Conservation (phyloP, 345 rosid species). For the Sonneratia alba region DNA sequence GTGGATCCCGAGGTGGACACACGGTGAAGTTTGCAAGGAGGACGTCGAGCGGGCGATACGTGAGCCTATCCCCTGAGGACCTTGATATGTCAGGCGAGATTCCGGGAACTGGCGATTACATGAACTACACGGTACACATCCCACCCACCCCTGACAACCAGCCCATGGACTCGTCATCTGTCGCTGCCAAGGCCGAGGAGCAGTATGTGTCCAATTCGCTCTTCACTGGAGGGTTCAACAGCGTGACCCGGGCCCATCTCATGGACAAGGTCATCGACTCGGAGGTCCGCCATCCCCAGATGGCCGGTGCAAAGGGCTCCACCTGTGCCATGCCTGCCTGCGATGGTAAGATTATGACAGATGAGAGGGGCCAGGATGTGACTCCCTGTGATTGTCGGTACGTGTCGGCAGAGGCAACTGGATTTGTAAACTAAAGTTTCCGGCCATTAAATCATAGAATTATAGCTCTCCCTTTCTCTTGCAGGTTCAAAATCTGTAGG, state of each 20-base stretch:
- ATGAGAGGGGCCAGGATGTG: constrained; percentile 75
- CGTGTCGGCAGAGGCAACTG: background rate
- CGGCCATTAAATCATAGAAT: background rate
- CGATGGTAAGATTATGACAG: constrained; percentile 87
- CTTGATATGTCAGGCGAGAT: constrained; percentile 77
- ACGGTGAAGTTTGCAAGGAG: constrained; percentile 82
- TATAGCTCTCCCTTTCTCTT: background rate
- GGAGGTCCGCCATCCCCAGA: constrained; percentile 90
- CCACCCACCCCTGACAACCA: constrained; percentile 93
- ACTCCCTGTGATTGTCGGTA: constrained; percentile 91
- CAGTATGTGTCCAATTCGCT: constrained; percentile 86
- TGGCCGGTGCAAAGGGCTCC: constrained; percentile 85
- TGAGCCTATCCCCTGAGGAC: constrained; percentile 74
- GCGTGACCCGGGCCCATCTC: constrained; percentile 86
- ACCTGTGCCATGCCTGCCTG: constrained; percentile 83
- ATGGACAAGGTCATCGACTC: constrained; percentile 97
- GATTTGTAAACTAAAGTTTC: background rate
- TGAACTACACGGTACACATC: constrained; percentile 87
- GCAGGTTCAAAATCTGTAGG: constrained; percentile 87
- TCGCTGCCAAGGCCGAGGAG: constrained; percentile 55
- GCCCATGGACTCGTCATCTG: constrained; percentile 52
- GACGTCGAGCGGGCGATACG: constrained; percentile 92
- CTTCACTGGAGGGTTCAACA: constrained; percentile 91
- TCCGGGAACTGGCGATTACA: constrained; percentile 47
- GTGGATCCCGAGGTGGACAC: constrained; percentile 34